Conservation (phyloP, 75 land plant species). For the Selaginella moellendorffii region DNA sequence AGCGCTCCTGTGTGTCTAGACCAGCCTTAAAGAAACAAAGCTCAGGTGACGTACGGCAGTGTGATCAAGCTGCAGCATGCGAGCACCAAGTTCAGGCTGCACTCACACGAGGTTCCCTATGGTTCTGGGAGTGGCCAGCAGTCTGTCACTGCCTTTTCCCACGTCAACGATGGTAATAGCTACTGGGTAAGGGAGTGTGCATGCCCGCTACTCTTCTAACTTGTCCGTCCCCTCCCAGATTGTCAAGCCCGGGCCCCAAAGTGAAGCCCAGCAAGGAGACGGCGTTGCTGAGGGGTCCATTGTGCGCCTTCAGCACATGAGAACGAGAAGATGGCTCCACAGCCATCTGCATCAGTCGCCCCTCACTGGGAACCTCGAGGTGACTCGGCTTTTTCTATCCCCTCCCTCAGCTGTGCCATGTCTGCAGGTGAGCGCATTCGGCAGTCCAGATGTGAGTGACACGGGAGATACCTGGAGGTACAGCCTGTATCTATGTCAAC, state of each 20-base stretch:
- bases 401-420: too few relatives aligned
- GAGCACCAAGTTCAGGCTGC: conserved; percentile 66
- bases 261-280: neutral
- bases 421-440: conserved; percentile 9
- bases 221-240: too few relatives aligned
- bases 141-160: conserved; percentile 79
- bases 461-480: conserved; percentile 6
- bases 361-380: conserved; percentile 8
- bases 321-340: conserved; percentile 4
- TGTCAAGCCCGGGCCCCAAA: neutral
- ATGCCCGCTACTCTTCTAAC: too few relatives aligned
- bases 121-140: conserved; percentile 98
- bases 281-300: neutral
- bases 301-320: conserved; percentile 2
- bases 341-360: conserved; percentile 1
- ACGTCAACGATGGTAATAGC: conserved; percentile 83
- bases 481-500: neutral
- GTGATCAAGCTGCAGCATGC: conserved; percentile 82
- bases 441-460: neutral
- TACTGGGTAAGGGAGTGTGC: conserved; percentile 92
- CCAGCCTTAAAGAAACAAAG: too few relatives aligned
- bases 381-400: neutral
- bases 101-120: conserved; percentile 97
- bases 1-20: too few relatives aligned
- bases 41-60: conserved; percentile 84